These are phyloP conservation scores for Phaffomyces antillensis DNA, from an alignment of 805 yeast species.

Conservation along the genomic window DNA sequence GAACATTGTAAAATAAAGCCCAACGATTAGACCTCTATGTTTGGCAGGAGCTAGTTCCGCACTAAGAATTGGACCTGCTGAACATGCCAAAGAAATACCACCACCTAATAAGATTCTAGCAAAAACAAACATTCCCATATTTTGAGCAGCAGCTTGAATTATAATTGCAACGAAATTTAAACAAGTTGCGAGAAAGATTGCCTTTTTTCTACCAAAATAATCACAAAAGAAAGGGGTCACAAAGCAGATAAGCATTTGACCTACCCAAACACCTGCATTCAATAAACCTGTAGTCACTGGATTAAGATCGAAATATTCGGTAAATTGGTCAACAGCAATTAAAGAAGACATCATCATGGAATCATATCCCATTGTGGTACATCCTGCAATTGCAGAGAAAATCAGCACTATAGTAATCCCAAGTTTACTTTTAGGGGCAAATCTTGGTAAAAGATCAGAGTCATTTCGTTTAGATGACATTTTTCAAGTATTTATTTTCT, in stretches of 20 bases:
- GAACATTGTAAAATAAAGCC: too few species aligned
- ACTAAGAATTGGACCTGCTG: constrained; percentile 7
- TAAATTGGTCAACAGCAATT: constrained; percentile 10
- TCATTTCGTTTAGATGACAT: not conserved
- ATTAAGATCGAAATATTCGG: constrained; percentile 7
- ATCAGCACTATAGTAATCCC: not conserved
- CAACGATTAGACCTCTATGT: constrained; percentile 10
- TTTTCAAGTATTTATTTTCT: constrained; percentile 2
- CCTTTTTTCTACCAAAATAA: constrained; percentile 10
- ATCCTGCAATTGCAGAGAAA: constrained; percentile 7
- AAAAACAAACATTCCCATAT: constrained; percentile 10
- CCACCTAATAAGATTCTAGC: constrained; percentile 8
- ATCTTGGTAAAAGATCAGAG: not conserved
- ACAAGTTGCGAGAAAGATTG: constrained; percentile 2
- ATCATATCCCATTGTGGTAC: constrained; percentile 11
- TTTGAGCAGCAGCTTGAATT: constrained; percentile 8
- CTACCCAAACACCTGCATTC: constrained; percentile 12
- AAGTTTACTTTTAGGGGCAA: constrained; percentile 5
- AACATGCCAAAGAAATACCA: constrained; percentile 5
- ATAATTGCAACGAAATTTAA: constrained; percentile 4
- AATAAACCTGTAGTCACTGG: constrained; percentile 6
- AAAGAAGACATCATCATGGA: constrained; percentile 11
- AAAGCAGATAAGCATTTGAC: constrained; percentile 3
- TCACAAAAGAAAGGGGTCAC: constrained; percentile 3
- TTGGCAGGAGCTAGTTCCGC: constrained; percentile 16